Base-by-base conservation (phyloP, 2,329 filamentous ascomycete genomes). In the Xylaria sp. region DNA sequence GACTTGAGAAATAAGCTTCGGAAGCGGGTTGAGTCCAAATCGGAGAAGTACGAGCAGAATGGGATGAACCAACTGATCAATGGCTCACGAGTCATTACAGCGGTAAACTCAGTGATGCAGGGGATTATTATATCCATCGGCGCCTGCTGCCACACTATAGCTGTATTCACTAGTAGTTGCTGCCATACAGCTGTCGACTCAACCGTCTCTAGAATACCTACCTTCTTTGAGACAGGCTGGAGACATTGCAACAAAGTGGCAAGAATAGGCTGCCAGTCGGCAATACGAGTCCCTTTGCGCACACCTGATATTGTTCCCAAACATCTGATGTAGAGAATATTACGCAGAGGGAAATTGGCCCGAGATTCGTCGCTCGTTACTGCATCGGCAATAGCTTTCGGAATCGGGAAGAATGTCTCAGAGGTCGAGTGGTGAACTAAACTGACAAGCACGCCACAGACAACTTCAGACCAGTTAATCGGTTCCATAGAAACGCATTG, bases 11-110 rank as follows among this genome's bases (percentile, higher is more conserved):
- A 86, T n/a, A 97, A 83, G 70, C 89, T 90, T 62, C 89, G 87
- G 76, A 98, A 99, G 45, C 92, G 87, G 61, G 90, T 87, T 1
- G 86, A 78, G 53, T 94, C 90, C 41, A 97, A 83, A 62, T 93
- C 87, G 0, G 93, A 90, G 72, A 96, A 90, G 60, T 93, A 90
- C 15, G 91, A 90, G 79, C 93, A 97, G 79, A 98, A 97, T 0
- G 90, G 86, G 50, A 98, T 86, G 78, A 97, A 98, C 83, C 90
- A 91, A 60, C 81, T 81, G 75, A 90, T 87, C 74, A 94, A 85
- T 0, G 86, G 85, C 52, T 91, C 88, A 60, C 86, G 86, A 3
- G 87, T 89, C 56, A 97, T 81, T 3, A 83, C 82, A 39, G 90
- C 88, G 76, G 88, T 87, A 53, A 97, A 84, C 3, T 87, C 80